Conservation (phyloP, 345 rosid species). For the Pugionium dolabratum region DNA sequence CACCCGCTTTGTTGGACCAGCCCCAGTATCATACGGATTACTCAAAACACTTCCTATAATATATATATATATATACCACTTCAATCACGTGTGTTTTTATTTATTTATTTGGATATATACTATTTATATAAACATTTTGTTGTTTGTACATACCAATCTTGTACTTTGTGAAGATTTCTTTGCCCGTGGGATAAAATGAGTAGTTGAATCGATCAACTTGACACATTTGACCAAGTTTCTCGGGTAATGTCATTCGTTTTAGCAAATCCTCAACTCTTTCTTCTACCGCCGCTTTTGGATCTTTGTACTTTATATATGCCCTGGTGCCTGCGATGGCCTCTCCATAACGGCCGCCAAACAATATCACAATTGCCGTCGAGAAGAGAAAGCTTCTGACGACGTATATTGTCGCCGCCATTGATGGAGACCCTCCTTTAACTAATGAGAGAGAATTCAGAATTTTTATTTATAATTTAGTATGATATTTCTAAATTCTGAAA, state of each 20-base stretch:
- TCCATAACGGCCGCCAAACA: constrained; percentile 30
- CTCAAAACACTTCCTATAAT: constrained; percentile 60
- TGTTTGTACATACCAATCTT: constrained; percentile 57
- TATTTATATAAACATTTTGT: too few species aligned
- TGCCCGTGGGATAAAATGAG: not conserved
- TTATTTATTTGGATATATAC: too few species aligned
- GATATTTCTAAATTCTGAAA: constrained; percentile 30
- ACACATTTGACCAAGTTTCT: constrained; percentile 63
- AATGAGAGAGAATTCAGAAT: constrained; percentile 29
- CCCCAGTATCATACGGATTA: constrained; percentile 47
- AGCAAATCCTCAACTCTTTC: constrained; percentile 52
- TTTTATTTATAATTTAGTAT: not conserved
- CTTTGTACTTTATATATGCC: constrained; percentile 46
- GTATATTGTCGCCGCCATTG: constrained; percentile 26
- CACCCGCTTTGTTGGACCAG: constrained; percentile 40
- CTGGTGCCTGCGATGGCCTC: constrained; percentile 25
- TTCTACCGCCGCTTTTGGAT: constrained; percentile 44
- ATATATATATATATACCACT: too few species aligned
- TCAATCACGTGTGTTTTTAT: not conserved
- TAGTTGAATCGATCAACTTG: constrained; percentile 47
- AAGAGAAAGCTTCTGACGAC: constrained; percentile 19
- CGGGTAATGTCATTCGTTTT: constrained; percentile 55
- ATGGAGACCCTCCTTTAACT: constrained; percentile 15
- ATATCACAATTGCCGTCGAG: constrained; percentile 23
- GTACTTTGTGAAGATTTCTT: constrained; percentile 55